Base-by-base conservation (phyloP, 805 yeast species). In the Wickerhamiella cacticola region DNA sequence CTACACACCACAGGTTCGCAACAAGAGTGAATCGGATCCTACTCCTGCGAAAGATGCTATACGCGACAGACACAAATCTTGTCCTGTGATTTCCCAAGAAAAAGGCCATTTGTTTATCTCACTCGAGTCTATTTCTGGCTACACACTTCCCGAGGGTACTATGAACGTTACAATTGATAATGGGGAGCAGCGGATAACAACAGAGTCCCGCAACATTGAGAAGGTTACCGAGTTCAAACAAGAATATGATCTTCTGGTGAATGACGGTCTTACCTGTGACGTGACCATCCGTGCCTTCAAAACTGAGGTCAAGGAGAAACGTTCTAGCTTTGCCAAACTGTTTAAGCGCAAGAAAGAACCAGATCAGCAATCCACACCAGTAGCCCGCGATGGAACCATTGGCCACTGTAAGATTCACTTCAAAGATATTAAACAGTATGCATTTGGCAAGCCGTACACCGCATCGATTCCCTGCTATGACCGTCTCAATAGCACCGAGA, bases 341-440 rank as follows among this genome's bases (percentile, higher is more conserved):
- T 46, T 46, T 42, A 41, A 42, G 25, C 34, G 45, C 15, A 34
- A 26, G 24, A 25, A 22, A 26, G 41, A 22, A 10, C 9, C 12
- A 3, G 29, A 10, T 12, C 29, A 9, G 3, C 28, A 22, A 15
- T 23, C 15, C 29, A 18, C 45, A 25, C 49, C 45, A 5, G 69
- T 81, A 55, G 88, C 94, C 2, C 69, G 69, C 39, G 94, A 84
- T 65, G 94, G 94, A 1, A 79, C 89, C 21, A 82, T 80, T 68
- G 88, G 82, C 4, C 70, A 81, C 60, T 70, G 78, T 52, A 73
- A 74, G 52, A 67, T 84, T 44, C 70, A 69, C 44, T 73, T 80
- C 55, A 68, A 66, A 22, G 70, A 69, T 31, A 69, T 70, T 50
- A 72, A 72, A 53, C 62, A 66, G 21, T 62, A 64, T 12, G 67